A percentile compares a stretch with the other conserved stretches of the same genome.
Conservation (phyloP, 2,329 filamentous ascomycete species). For the Malbranchea zuffiana region DNA sequence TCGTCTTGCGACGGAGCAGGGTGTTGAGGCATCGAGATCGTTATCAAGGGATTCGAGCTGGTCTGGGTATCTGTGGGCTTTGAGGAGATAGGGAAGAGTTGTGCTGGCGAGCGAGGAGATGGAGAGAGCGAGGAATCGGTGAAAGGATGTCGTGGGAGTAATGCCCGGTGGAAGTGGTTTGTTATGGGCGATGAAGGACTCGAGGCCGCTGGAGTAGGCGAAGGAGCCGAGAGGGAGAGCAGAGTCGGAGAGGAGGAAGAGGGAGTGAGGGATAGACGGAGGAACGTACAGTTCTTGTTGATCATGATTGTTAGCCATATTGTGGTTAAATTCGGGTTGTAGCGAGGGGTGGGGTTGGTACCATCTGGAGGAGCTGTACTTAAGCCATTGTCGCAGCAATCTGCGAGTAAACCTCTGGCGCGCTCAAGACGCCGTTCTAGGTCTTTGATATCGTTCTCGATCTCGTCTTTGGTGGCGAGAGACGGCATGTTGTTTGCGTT, state of each 20-base stretch:
- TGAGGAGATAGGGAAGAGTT: conserved; percentile 49
- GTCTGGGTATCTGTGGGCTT: conserved; percentile 42
- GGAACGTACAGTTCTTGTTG: too few species aligned
- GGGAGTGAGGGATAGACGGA: conserved; percentile 36
- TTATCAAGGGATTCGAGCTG: conserved; percentile 47
- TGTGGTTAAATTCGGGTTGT: not conserved
- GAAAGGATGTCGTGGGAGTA: conserved; percentile 36
- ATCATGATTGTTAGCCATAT: too few species aligned
- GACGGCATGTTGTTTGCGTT: not conserved
- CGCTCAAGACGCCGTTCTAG: conserved; percentile 39
- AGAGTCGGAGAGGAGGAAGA: conserved; percentile 53
- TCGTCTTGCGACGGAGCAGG: conserved; percentile 51
- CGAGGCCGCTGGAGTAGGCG: conserved; percentile 53
- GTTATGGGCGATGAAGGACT: conserved; percentile 52
- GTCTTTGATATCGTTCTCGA: conserved; percentile 34
- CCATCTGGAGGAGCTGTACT: not conserved
- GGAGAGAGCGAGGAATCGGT: conserved; percentile 47
- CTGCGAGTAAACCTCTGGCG: conserved; percentile 37
- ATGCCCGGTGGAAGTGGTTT: conserved; percentile 28
- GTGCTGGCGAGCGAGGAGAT: conserved; percentile 48
- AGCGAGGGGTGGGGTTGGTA: not conserved
- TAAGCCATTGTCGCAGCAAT: too few species aligned
- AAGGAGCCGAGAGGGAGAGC: conserved; percentile 55
- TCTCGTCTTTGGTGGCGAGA: conserved; percentile 9
- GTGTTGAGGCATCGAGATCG: conserved; percentile 52